Percentiles rank a stretch among this genome's conserved stretches.
These are phyloP conservation scores for Paramecium pentaurelia DNA, from an alignment of 73 alveolate species.

Conservation along the genomic window DNA sequence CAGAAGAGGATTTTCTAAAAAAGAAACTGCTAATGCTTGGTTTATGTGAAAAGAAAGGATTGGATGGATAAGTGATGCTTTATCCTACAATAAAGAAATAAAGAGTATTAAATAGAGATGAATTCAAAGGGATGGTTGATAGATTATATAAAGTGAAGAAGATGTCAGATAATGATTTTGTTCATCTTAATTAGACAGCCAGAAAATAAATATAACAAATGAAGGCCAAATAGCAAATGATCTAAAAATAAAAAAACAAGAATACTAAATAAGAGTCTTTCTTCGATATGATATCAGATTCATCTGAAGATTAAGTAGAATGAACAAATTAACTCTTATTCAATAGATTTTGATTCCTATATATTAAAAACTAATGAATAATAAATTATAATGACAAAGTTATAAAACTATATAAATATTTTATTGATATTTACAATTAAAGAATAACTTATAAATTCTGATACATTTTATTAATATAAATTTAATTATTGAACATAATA, in stretches of 20 bases:
- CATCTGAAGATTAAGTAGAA: background rate
- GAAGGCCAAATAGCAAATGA: background rate
- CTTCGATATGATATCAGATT: conserved; percentile 17
- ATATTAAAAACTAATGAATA: background rate
- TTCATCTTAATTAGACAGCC: conserved; percentile 22
- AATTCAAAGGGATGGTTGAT: conserved; percentile 52
- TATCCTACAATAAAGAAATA: conserved; percentile 50
- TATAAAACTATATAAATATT: no score
- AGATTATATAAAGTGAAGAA: conserved; percentile 56
- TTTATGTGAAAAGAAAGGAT: conserved; percentile 55
- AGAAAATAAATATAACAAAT: background rate
- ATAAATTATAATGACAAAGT: no score
- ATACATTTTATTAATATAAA: background rate
- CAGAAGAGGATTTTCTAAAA: conserved; percentile 55
- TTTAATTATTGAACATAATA: background rate
- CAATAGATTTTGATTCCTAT: background rate
- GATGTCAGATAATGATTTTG: conserved; percentile 33
- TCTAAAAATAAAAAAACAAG: background rate
- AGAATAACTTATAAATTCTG: background rate
- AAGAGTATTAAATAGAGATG: conserved; percentile 45
- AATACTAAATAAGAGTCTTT: background rate
- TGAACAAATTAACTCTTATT: background rate
- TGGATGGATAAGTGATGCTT: conserved; percentile 61
- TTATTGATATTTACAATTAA: background rate
- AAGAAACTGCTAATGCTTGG: conserved; percentile 48